These are phyloP conservation scores for Citrus sp. DNA, from an alignment of 345 rosid species.

Conservation along the genomic window DNA sequence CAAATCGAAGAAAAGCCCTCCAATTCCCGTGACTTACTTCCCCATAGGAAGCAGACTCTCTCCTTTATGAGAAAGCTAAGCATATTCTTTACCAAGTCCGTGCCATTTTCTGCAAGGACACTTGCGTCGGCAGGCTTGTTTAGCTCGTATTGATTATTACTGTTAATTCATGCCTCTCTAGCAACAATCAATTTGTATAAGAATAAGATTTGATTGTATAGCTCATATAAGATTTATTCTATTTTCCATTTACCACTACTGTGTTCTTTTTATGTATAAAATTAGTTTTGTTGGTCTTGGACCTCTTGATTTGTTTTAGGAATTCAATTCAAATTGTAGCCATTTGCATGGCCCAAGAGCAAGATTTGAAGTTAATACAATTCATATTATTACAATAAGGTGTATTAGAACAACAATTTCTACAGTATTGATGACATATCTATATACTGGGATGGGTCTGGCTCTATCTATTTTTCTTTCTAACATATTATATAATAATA, in stretches of 20 bases:
- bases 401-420: too few relatives aligned
- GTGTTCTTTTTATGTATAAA: background rate
- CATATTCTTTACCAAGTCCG: background rate
- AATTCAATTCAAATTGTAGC: background rate
- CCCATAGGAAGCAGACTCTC: conserved; percentile 19
- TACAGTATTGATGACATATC: too few relatives aligned
- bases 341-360: background rate
- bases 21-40: conserved; percentile 15
- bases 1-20: conserved; percentile 10
- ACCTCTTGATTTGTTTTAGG: background rate
- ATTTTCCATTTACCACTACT: too few relatives aligned
- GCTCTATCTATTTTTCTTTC: too few relatives aligned
- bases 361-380: background rate
- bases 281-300: background rate
- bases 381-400: too few relatives aligned
- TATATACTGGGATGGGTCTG: too few relatives aligned
- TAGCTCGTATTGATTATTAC: background rate
- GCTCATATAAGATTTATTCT: too few relatives aligned
- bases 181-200: background rate
- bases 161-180: background rate
- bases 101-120: background rate
- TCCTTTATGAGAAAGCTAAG: background rate
- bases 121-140: background rate
- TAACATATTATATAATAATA: too few relatives aligned
- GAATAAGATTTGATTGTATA: background rate